Evolutionary conservation across 257 asterid species (phyloP).

Genomic region (Eustoma russellianum): DNA sequence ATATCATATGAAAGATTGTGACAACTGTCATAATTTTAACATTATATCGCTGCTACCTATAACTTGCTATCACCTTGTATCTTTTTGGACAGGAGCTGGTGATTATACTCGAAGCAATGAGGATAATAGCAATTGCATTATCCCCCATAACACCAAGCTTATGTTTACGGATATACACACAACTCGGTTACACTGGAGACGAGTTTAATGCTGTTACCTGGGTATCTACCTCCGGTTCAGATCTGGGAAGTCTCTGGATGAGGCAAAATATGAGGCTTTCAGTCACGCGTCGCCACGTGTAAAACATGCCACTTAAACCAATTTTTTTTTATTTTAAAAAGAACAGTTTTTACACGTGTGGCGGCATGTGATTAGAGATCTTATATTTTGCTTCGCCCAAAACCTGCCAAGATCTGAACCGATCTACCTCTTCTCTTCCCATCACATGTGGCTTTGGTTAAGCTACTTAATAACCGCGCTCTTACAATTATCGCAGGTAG

Average conservation of each 20-base stretch:
- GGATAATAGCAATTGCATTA: conserved; percentile 73
- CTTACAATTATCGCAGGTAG: conserved; percentile 41
- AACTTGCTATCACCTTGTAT: not conserved
- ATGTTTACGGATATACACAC: conserved; percentile 59
- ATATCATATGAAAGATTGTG: not conserved
- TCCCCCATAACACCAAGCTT: conserved; percentile 80
- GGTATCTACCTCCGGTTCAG: conserved; percentile 30
- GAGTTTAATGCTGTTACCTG: conserved; percentile 62
- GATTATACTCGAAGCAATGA: conserved; percentile 61
- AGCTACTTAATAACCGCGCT: conserved; percentile 2
- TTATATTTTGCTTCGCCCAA: too few relatives aligned
- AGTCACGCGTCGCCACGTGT: too few relatives aligned
- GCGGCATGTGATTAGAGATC: too few relatives aligned
- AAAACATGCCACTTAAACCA: too few relatives aligned
- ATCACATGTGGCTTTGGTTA: too few relatives aligned
- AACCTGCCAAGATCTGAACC: too few relatives aligned
- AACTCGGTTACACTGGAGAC: conserved; percentile 81
- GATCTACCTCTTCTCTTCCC: too few relatives aligned
- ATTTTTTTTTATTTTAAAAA: too few relatives aligned
- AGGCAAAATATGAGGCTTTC: too few relatives aligned
- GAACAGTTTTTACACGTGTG: too few relatives aligned
- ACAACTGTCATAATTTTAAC: not conserved
- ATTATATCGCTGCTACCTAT: not conserved
- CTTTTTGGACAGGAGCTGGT: conserved; percentile 54
- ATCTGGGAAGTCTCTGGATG: too few relatives aligned